phyloP scores from a whole-genome alignment of 495 filamentous ascomycete species.

The Aspergillus funiculosus region DNA sequence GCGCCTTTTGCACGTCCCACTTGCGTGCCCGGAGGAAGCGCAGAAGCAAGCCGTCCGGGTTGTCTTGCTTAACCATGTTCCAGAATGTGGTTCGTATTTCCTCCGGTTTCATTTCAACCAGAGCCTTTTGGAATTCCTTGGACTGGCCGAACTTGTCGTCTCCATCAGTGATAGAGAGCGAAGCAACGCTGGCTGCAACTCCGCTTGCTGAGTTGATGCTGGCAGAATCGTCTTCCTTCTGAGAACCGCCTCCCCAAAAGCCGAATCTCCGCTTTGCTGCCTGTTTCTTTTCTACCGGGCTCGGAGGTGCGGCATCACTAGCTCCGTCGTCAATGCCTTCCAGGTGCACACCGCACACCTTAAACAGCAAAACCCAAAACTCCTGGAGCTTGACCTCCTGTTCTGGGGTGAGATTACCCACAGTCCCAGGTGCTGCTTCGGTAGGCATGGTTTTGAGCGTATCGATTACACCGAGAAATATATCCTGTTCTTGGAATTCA shows the following conservation, averaged over 20 bases:
- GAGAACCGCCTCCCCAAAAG: constrained; percentile 51
- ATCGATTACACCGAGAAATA: constrained; percentile 38
- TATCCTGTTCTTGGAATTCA: constrained; percentile 17
- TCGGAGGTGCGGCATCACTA: constrained; percentile 21
- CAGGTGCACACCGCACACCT: constrained; percentile 65
- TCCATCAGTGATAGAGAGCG: constrained; percentile 45
- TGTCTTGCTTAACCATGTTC: constrained; percentile 93
- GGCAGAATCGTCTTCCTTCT: constrained; percentile 50
- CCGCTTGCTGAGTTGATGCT: constrained; percentile 28
- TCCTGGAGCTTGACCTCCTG: constrained; percentile 84
- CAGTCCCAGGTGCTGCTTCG: constrained; percentile 61
- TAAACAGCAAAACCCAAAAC: constrained; percentile 73
- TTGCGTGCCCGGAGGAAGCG: constrained; percentile 90
- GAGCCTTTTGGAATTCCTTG: constrained; percentile 75
- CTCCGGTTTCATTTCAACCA: constrained; percentile 70
- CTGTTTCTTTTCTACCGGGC: constrained; percentile 51
- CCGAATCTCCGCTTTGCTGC: constrained; percentile 60
- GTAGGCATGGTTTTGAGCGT: constrained; percentile 37
- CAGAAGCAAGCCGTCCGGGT: constrained; percentile 82
- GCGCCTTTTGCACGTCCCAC: constrained; percentile 89
- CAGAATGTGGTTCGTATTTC: constrained; percentile 79
- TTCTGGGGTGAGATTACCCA: constrained; percentile 80
- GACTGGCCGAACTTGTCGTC: constrained; percentile 93
- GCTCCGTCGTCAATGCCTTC: constrained; percentile 25
- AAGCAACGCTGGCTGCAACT: constrained; percentile 26